These are phyloP conservation scores for Ogataea hybrid DNA, from an alignment of 1,139 yeast genomes.

Conservation along the genomic window DNA sequence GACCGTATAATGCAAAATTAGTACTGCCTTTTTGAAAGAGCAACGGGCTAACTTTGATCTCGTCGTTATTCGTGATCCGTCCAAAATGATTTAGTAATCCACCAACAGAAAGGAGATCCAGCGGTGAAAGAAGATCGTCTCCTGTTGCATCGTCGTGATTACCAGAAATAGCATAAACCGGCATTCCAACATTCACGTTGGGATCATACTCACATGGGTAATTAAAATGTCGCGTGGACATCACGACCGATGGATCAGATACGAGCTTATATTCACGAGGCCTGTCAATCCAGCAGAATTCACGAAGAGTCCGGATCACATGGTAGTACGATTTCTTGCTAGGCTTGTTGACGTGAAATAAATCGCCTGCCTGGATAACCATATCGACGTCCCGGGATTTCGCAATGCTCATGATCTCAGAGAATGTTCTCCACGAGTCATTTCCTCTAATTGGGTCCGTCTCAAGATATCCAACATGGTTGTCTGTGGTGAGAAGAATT, in stretches of 20 bases:
- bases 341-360: constrained; percentile 89
- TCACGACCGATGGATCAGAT: constrained; percentile 69
- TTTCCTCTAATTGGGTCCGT: constrained; percentile 87
- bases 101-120: constrained; percentile 77
- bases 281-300: constrained; percentile 77
- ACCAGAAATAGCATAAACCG: constrained; percentile 91
- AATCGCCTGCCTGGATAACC: constrained; percentile 90
- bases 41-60: constrained; percentile 73
- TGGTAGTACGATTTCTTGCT: constrained; percentile 82
- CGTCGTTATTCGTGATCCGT: constrained; percentile 71
- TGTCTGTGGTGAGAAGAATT: constrained; percentile 85
- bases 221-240: constrained; percentile 46
- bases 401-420: constrained; percentile 80
- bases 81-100: constrained; percentile 94
- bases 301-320: constrained; percentile 70
- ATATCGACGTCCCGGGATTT: constrained; percentile 74
- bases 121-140: constrained; percentile 77
- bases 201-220: constrained; percentile 89
- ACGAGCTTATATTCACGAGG: constrained; percentile 86
- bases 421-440: constrained; percentile 85
- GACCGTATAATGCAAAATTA: constrained; percentile 81
- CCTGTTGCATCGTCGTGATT: constrained; percentile 98
- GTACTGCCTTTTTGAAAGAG: constrained; percentile 80
- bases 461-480: constrained; percentile 94
- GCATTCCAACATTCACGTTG: constrained; percentile 84